These are phyloP conservation scores for Quercus bicolor DNA, from an alignment of 306 rosid genomes.

Conservation along the genomic window DNA sequence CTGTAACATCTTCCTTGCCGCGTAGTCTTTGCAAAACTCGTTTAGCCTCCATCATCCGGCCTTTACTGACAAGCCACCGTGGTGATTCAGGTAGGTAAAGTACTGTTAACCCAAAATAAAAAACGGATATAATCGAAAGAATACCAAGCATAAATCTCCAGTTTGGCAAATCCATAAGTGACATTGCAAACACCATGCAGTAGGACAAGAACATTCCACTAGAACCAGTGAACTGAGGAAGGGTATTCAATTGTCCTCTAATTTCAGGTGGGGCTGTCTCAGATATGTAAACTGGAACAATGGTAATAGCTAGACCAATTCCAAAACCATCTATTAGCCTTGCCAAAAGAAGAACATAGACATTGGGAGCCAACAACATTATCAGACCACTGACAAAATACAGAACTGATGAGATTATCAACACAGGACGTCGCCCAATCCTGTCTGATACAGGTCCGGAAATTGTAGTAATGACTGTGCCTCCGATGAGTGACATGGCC, in stretches of 20 bases:
- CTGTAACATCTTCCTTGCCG: conserved; percentile 82
- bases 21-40: conserved; percentile 75
- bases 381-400: conserved; percentile 77
- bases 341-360: conserved; percentile 74
- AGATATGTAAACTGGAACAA: conserved; percentile 85
- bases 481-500: conserved; percentile 91
- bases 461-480: conserved; percentile 76
- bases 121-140: conserved; percentile 69
- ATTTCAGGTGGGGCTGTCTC: conserved; percentile 98
- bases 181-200: conserved; percentile 95
- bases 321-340: conserved; percentile 92
- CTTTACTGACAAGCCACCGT: conserved; percentile 95
- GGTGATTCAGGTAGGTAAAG: conserved; percentile 94
- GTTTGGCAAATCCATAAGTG: conserved; percentile 53
- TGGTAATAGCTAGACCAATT: conserved; percentile 78
- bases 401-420: conserved; percentile 77
- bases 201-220: conserved; percentile 91
- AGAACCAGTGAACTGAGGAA: conserved; percentile 92
- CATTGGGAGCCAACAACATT: conserved; percentile 96
- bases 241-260: conserved; percentile 82
- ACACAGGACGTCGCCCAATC: conserved; percentile 84
- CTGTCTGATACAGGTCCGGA: conserved; percentile 78
- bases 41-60: conserved; percentile 86
- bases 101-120: conserved; percentile 56
- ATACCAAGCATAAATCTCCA: conserved; percentile 97